Evolutionary conservation across 768 basidiomycete genomes (phyloP).

Genomic region (Tylopilus plumbeoviolaceoides): DNA sequence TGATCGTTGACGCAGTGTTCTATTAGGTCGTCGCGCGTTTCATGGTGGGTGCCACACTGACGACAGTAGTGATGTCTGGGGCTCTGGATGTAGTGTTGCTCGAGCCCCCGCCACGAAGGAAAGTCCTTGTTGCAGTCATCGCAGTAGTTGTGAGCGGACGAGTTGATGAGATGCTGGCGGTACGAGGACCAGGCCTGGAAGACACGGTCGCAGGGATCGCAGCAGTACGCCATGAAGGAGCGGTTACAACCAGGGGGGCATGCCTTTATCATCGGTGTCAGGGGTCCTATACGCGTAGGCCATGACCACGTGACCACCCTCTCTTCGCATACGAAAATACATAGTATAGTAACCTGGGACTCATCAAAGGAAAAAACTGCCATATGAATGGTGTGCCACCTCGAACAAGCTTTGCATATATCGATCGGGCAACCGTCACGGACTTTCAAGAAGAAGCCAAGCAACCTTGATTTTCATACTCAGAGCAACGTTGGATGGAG

Average conservation of each 20-base stretch:
- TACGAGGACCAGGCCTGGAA: conserved; percentile 31
- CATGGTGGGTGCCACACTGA: conserved; percentile 44
- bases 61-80: conserved; percentile 50
- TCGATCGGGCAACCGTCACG: conserved; percentile 14
- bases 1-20: conserved; percentile 42
- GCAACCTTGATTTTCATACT: conserved; percentile 12
- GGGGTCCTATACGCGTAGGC: conserved; percentile 31
- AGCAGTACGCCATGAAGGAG: conserved; percentile 33
- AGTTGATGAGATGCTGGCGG: conserved; percentile 34
- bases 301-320: conserved; percentile 27
- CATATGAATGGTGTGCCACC: conserved; percentile 7
- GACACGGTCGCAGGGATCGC: conserved; percentile 37
- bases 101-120: conserved; percentile 31
- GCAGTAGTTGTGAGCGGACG: conserved; percentile 43
- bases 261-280: background rate
- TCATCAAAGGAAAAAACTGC: background rate
- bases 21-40: conserved; percentile 28
- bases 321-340: no score
- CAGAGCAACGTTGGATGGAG: background rate
- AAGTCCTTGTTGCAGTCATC: conserved; percentile 46
- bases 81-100: conserved; percentile 52
- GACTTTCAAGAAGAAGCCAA: conserved; percentile 22
- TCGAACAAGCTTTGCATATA: background rate
- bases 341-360: no score
- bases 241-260: no score